These are phyloP conservation scores for Macrophomina phaseolina DNA, from an alignment of 2,329 filamentous ascomycete genomes.

Conservation along the genomic window DNA sequence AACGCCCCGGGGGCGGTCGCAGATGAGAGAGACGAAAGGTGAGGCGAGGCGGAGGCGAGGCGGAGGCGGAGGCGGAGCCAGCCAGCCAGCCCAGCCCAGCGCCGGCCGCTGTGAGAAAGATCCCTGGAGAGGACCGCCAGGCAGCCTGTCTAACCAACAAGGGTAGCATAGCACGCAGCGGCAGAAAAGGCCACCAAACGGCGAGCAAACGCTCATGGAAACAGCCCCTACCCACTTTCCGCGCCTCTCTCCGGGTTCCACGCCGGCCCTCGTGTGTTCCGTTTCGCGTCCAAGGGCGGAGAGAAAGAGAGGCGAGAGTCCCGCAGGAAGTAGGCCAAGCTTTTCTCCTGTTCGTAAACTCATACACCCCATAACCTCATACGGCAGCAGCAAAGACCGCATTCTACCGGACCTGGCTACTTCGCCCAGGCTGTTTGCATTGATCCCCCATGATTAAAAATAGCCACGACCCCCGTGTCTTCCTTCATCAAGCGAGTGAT, in stretches of 20 bases:
- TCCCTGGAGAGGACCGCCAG: neutral
- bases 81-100: neutral
- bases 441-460: slow-evolving; percentile 12
- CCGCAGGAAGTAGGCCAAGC: slow-evolving; percentile 1
- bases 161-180: neutral
- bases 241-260: neutral
- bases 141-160: neutral
- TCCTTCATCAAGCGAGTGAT: neutral
- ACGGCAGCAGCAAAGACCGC: neutral
- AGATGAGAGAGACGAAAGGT: neutral
- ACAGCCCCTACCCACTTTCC: neutral
- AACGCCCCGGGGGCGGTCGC: neutral
- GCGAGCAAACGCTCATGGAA: neutral
- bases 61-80: slow-evolving; percentile 1
- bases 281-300: too few relatives aligned
- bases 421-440: slow-evolving; percentile 4
- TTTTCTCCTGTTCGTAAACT: neutral
- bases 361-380: neutral
- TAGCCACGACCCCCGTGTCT: neutral
- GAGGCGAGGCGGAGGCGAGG: slow-evolving; percentile 18
- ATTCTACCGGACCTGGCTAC: neutral
- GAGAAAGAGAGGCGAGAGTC: neutral
- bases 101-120: neutral
- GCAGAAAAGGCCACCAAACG: neutral
- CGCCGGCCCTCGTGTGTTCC: too few relatives aligned